Conservation (phyloP, 2,329 filamentous ascomycete genomes). For the Trichoderma cornu-damae region DNA sequence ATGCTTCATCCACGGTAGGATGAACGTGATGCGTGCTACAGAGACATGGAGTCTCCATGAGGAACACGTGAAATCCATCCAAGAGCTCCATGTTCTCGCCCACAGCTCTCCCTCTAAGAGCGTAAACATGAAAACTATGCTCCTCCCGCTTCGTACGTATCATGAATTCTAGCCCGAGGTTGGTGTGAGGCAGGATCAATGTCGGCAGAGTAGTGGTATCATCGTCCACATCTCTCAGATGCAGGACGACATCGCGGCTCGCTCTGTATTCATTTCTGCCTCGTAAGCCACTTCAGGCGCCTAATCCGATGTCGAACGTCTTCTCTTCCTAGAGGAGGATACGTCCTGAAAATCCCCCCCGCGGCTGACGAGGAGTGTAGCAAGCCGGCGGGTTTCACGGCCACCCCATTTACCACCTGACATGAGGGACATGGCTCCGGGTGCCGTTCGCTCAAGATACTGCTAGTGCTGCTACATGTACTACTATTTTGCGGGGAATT, state of each 20-base stretch:
- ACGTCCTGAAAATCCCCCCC: too few species aligned
- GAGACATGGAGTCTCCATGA: background rate
- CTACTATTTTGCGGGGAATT: slow-evolving; percentile 9
- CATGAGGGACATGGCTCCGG: too few species aligned
- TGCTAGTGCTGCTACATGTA: background rate
- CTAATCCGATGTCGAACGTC: background rate
- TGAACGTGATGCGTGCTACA: too few species aligned
- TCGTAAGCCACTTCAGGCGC: background rate
- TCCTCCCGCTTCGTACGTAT: too few species aligned
- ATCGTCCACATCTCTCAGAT: background rate
- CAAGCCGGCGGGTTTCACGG: too few species aligned
- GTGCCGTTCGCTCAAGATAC: background rate
- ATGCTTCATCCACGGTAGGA: background rate
- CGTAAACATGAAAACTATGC: too few species aligned
- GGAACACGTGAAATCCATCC: background rate
- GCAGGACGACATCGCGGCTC: slow-evolving; percentile 1
- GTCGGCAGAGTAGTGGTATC: slow-evolving; percentile 2
- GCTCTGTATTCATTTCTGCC: background rate
- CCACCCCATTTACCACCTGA: too few species aligned
- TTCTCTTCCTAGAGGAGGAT: too few species aligned
- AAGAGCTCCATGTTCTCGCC: too few species aligned
- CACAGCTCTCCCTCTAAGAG: too few species aligned
- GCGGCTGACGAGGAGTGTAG: too few species aligned
- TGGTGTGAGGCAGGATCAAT: background rate
- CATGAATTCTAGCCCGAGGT: background rate